Evolutionary conservation across 345 rosid genomes (phyloP).

Genomic region (Bruguiera gymnorhiza): DNA sequence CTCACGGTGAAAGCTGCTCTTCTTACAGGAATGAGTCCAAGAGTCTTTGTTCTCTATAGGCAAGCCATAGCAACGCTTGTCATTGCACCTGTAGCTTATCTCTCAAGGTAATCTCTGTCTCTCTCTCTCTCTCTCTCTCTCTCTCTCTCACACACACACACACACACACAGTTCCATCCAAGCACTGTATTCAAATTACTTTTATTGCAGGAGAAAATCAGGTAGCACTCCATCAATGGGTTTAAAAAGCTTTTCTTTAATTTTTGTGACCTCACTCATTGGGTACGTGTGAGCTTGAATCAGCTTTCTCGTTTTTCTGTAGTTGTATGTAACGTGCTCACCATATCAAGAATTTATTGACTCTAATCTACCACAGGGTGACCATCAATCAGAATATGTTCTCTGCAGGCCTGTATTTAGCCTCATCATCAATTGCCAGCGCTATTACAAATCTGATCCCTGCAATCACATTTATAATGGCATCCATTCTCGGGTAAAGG

Average conservation of each 20-base stretch:
- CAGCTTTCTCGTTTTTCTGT: neutral
- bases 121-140: neutral
- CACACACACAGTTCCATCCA: no score
- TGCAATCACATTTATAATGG: constrained; percentile 42
- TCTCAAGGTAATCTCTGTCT: constrained; percentile 17
- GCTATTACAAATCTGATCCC: constrained; percentile 42
- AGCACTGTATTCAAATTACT: neutral
- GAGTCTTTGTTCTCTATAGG: constrained; percentile 42
- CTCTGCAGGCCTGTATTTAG: constrained; percentile 39
- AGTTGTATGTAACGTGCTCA: neutral
- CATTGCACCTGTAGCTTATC: constrained; percentile 35
- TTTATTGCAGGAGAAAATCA: constrained; percentile 24
- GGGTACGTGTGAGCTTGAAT: constrained; percentile 23
- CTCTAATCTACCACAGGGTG: constrained; percentile 23
- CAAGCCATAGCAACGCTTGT: constrained; percentile 38
- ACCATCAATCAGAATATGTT: constrained; percentile 38
- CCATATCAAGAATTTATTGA: neutral
- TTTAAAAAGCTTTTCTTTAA: constrained; percentile 33
- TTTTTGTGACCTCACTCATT: constrained; percentile 37
- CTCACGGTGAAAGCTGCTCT: constrained; percentile 40
- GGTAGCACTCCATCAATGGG: constrained; percentile 23
- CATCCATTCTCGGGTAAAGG: constrained; percentile 30
- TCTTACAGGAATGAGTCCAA: constrained; percentile 39
- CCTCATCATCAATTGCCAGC: constrained; percentile 41
- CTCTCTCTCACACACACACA: neutral